Percentiles rank a stretch among this genome's conserved stretches.
Conservation (phyloP, 2,329 filamentous ascomycete species). For the Balansia obtecta region DNA sequence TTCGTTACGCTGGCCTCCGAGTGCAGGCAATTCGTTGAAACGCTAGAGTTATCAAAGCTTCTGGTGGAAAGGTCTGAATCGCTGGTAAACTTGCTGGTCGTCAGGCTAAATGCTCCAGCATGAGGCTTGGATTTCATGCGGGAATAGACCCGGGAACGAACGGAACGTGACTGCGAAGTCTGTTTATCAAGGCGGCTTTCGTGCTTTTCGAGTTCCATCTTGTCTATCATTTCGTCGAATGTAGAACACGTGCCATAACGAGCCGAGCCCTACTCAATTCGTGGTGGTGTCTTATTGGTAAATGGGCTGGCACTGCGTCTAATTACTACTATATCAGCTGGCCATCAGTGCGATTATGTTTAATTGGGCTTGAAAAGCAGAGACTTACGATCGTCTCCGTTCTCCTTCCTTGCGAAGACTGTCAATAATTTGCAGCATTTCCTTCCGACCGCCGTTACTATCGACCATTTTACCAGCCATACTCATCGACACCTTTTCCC, state of each 20-base stretch:
- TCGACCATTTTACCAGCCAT: conserved; percentile 78
- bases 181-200: background rate
- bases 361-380: background rate
- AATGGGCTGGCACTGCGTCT: conserved; percentile 26
- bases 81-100: background rate
- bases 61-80: background rate
- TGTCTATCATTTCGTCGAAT: conserved; percentile 15
- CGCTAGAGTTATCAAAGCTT: background rate
- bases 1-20: background rate
- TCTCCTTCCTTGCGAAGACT: conserved; percentile 78
- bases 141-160: background rate
- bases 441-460: conserved; percentile 66
- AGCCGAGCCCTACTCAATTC: conserved; percentile 28
- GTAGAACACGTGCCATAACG: conserved; percentile 18
- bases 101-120: background rate
- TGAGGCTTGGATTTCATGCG: background rate
- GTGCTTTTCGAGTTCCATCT: conserved; percentile 5
- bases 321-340: background rate
- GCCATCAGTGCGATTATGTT: background rate
- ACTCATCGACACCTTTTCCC: conserved; percentile 88
- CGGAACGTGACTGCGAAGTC: background rate
- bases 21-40: background rate
- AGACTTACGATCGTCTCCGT: conserved; percentile 63
- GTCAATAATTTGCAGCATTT: conserved; percentile 86
- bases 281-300: conserved; percentile 28